phyloP scores from a whole-genome alignment of 2,329 filamentous ascomycete genomes.

The Cordyceps javanica region DNA sequence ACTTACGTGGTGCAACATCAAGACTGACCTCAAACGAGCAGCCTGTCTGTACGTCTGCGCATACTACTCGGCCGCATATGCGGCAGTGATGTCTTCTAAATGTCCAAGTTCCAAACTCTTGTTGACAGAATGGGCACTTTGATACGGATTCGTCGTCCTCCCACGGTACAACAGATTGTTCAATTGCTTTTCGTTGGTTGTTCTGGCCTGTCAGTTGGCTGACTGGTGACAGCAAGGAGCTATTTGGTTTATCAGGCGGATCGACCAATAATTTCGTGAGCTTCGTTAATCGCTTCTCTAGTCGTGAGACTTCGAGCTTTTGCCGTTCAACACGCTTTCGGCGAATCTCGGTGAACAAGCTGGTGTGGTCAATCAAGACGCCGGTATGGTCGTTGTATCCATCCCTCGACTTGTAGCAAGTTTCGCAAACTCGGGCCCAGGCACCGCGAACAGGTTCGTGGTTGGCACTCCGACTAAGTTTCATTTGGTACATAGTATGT shows the following conservation, averaged over 20 bases:
- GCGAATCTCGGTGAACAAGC: constrained; percentile 63
- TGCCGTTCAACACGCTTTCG: constrained; percentile 76
- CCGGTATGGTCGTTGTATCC: constrained; percentile 90
- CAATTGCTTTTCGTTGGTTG: constrained; percentile 70
- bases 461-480: constrained; percentile 78
- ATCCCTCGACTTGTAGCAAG: constrained; percentile 95
- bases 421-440: constrained; percentile 96
- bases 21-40: constrained; percentile 83
- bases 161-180: constrained; percentile 92
- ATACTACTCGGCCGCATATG: constrained; percentile 88
- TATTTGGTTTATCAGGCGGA: constrained; percentile 59
- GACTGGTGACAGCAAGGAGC: constrained; percentile 54
- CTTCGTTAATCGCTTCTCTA: constrained; percentile 89
- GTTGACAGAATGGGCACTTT: constrained; percentile 89
- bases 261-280: constrained; percentile 78
- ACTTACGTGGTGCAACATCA: constrained; percentile 56
- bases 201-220: constrained; percentile 60
- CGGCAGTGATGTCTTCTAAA: constrained; percentile 93
- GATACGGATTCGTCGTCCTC: constrained; percentile 78
- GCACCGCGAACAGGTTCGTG: constrained; percentile 86
- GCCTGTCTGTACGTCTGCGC: constrained; percentile 74
- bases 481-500: constrained; percentile 99
- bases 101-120: constrained; percentile 89
- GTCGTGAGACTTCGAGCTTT: constrained; percentile 77
- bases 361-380: constrained; percentile 62